Evolutionary conservation across 1,284 basidiomycete species (phyloP).

Genomic region (Ustilago vetiveriae): DNA sequence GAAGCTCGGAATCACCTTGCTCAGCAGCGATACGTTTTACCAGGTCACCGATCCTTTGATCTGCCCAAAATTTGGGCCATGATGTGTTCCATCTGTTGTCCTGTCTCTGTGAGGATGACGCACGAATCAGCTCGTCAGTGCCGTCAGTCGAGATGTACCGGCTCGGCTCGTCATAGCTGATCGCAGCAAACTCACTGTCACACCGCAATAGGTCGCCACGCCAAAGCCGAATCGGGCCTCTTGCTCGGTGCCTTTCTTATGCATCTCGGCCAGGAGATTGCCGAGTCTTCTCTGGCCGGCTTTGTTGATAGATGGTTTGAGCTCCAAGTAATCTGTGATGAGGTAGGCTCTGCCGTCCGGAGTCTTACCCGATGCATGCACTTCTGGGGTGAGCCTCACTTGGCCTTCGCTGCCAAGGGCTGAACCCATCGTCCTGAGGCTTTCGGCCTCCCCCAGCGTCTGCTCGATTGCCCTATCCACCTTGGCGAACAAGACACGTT

Average conservation of each 20-base stretch:
- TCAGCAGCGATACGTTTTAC: constrained; percentile 19
- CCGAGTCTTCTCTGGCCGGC: constrained; percentile 20
- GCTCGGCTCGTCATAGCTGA: neutral
- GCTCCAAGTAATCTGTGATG: constrained; percentile 35
- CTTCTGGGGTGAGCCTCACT: constrained; percentile 17
- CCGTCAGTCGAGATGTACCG: neutral
- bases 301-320: constrained; percentile 18
- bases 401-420: neutral
- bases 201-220: constrained; percentile 36
- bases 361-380: constrained; percentile 26
- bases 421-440: constrained; percentile 20
- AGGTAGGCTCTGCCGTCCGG: constrained; percentile 27
- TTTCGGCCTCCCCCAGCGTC: constrained; percentile 34
- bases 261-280: constrained; percentile 28
- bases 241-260: constrained; percentile 17
- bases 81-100: constrained; percentile 42
- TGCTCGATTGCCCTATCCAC: constrained; percentile 26
- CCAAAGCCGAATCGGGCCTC: constrained; percentile 31
- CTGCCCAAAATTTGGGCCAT: constrained; percentile 37
- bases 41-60: constrained; percentile 36
- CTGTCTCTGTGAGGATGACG: constrained; percentile 14
- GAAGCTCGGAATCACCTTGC: constrained; percentile 22
- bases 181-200: constrained; percentile 17
- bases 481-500: constrained; percentile 27
- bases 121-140: neutral